Conservation (phyloP, 768 basidiomycete species). For the Boletus barrowsii region DNA sequence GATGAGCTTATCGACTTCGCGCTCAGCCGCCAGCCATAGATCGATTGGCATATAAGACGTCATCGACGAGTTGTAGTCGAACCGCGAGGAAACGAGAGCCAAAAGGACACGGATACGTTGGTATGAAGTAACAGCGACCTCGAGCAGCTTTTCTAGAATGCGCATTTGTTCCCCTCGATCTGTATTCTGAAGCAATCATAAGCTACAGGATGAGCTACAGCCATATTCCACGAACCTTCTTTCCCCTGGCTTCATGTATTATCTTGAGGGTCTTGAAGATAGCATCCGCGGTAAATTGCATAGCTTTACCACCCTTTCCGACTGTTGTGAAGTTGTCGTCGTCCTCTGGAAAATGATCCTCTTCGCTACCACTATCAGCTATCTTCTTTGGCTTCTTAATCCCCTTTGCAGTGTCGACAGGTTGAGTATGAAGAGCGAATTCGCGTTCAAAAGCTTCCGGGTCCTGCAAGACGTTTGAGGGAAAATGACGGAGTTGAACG, state of each 20-base stretch:
- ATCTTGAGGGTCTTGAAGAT: constrained; percentile 92
- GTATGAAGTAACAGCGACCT: constrained; percentile 84
- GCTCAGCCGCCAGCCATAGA: constrained; percentile 83
- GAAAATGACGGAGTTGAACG: neutral
- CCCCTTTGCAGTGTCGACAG: constrained; percentile 38
- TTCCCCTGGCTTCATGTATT: constrained; percentile 91
- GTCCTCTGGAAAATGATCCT: constrained; percentile 35
- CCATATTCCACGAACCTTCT: constrained; percentile 66
- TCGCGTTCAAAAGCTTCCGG: constrained; percentile 84
- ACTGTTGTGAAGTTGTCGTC: constrained; percentile 87
- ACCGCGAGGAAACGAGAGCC: constrained; percentile 89
- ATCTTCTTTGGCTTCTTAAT: constrained; percentile 37
- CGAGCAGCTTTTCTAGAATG: constrained; percentile 81
- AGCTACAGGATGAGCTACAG: constrained; percentile 6
- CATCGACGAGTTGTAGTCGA: constrained; percentile 92
- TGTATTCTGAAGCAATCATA: constrained; percentile 65
- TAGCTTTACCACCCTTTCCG: constrained; percentile 81
- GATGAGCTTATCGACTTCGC: constrained; percentile 86
- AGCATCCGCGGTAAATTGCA: constrained; percentile 77
- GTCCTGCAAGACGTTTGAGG: constrained; percentile 50
- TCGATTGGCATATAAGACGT: constrained; percentile 89
- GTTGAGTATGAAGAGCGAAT: constrained; percentile 53
- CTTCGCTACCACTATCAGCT: constrained; percentile 40
- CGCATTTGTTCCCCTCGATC: constrained; percentile 93
- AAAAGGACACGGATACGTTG: constrained; percentile 93